These are phyloP conservation scores for Trichosphaerium sp. DNA, from an alignment of 78 protist genomes.

Conservation along the genomic window DNA sequence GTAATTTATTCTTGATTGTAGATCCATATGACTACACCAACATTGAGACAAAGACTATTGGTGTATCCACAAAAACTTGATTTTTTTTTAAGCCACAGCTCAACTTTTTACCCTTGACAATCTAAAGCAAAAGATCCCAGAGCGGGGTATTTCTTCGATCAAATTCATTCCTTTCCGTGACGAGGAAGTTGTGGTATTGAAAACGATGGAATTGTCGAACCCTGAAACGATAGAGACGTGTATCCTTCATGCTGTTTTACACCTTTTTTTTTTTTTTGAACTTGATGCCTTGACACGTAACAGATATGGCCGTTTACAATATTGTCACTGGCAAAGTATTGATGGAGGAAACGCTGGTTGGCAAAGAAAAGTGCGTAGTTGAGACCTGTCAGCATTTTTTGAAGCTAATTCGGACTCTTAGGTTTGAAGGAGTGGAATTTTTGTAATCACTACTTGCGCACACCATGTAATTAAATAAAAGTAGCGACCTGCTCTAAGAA, in stretches of 20 bases:
- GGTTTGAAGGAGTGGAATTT: constrained; percentile 5
- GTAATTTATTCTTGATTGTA: constrained; percentile 1
- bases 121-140: neutral
- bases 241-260: neutral
- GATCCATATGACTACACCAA: neutral
- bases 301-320: neutral
- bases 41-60: neutral
- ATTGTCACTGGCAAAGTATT: neutral
- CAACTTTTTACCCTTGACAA: neutral
- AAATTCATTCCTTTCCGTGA: constrained; percentile 7
- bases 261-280: neutral
- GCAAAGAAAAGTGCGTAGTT: neutral
- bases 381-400: neutral
- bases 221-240: neutral
- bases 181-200: constrained; percentile 10
- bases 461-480: too few relatives aligned
- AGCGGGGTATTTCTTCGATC: constrained; percentile 23
- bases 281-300: neutral
- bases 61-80: neutral
- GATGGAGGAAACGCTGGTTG: neutral
- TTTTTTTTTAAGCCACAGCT: neutral
- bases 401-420: neutral
- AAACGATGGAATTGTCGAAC: constrained; percentile 9
- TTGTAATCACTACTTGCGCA: too few relatives aligned
- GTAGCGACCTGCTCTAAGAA: too few relatives aligned